These are phyloP conservation scores for Arachis monticola DNA, from an alignment of 331 rosid genomes.

Conservation along the genomic window DNA sequence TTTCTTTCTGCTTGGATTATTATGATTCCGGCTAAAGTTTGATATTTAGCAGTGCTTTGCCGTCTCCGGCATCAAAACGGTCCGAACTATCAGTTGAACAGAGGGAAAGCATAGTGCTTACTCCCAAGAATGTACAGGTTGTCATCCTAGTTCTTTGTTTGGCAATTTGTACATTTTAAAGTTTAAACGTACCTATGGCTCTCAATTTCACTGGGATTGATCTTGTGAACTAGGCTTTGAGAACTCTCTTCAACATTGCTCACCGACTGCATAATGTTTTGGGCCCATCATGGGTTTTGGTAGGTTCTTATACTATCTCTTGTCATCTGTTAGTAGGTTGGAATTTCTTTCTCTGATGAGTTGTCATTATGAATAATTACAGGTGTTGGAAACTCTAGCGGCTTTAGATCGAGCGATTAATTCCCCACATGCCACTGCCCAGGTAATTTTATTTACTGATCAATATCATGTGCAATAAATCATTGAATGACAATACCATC, in stretches of 20 bases:
- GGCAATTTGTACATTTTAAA: conserved; percentile 20
- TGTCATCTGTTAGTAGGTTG: conserved; percentile 25
- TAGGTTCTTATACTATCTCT: conserved; percentile 48
- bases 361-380: conserved; percentile 39
- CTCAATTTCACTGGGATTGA: conserved; percentile 24
- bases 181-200: conserved; percentile 1
- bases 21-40: conserved; percentile 50
- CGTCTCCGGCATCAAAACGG: conserved; percentile 83
- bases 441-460: conserved; percentile 55
- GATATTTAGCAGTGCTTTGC: conserved; percentile 67
- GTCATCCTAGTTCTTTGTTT: conserved; percentile 36
- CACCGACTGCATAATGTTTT: conserved; percentile 92
- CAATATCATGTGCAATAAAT: conserved; percentile 17
- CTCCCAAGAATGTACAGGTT: conserved; percentile 98
- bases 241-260: conserved; percentile 97
- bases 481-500: conserved; percentile 2
- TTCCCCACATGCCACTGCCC: conserved; percentile 97
- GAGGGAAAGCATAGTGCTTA: conserved; percentile 83
- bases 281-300: conserved; percentile 99
- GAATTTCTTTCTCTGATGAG: conserved; percentile 25
- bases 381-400: conserved; percentile 97
- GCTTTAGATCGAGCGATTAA: conserved; percentile 97
- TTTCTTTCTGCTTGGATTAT: conserved; percentile 33
- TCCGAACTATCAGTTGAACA: conserved; percentile 71
- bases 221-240: conserved; percentile 75